phyloP scores from a whole-genome alignment of 1,284 basidiomycete genomes.

The Pascua guehoae region DNA sequence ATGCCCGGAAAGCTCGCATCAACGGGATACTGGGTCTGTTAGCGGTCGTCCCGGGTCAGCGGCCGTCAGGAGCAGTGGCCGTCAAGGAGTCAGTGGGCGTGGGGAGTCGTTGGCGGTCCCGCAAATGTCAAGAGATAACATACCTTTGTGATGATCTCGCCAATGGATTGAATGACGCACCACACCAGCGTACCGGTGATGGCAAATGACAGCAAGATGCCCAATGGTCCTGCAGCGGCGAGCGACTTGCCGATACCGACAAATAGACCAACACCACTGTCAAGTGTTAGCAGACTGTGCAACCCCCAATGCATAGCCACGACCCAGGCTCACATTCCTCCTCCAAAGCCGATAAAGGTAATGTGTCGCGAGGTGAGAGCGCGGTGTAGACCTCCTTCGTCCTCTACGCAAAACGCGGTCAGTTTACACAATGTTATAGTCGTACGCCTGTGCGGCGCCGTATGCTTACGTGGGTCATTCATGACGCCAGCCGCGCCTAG shows the following conservation, averaged over 20 bases:
- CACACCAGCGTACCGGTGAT: constrained; percentile 13
- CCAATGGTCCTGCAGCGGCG: constrained; percentile 3
- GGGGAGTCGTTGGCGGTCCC: background rate
- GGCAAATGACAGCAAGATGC: constrained; percentile 12
- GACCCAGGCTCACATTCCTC: constrained; percentile 10
- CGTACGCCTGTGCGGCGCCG: background rate
- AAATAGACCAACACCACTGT: constrained; percentile 3
- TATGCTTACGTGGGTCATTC: constrained; percentile 4
- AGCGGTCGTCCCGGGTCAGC: background rate
- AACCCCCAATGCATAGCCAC: background rate
- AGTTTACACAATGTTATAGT: background rate
- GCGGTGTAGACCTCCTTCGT: constrained; percentile 5
- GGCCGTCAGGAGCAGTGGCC: too few relatives aligned
- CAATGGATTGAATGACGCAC: constrained; percentile 16
- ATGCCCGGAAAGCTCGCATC: constrained; percentile 14
- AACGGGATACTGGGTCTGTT: constrained; percentile 9
- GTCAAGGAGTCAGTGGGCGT: background rate
- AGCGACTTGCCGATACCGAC: constrained; percentile 13
- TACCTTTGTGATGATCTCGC: constrained; percentile 13
- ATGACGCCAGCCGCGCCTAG: background rate
- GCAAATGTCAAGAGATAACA: background rate
- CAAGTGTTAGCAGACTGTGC: background rate
- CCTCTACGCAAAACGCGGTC: background rate
- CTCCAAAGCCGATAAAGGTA: constrained; percentile 13
- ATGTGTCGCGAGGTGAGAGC: constrained; percentile 11